A percentile compares a stretch with the other conserved stretches of the same genome.
These are phyloP conservation scores for Mycosphaerelloides madeirae DNA, from an alignment of 2,329 filamentous ascomycete genomes.

Conservation along the genomic window DNA sequence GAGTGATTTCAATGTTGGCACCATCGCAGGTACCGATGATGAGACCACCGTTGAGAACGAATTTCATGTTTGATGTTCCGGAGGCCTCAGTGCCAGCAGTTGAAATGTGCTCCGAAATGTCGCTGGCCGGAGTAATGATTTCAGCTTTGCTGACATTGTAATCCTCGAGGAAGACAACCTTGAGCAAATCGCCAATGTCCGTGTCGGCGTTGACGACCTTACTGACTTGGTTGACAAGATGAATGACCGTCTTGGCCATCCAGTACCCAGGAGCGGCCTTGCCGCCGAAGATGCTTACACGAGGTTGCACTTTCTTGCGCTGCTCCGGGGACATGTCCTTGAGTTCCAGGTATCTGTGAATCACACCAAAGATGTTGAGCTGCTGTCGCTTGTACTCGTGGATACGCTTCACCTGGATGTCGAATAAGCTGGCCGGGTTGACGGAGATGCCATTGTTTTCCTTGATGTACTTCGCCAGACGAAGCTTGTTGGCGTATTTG, in stretches of 20 bases:
- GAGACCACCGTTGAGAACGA: slow-evolving; percentile 91
- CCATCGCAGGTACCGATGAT: slow-evolving; percentile 98
- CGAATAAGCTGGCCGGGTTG: slow-evolving; percentile 84
- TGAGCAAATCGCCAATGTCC: slow-evolving; percentile 88
- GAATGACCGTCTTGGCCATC: slow-evolving; percentile 97
- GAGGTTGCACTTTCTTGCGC: slow-evolving; percentile 77
- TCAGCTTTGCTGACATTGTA: slow-evolving; percentile 99
- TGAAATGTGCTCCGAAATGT: slow-evolving; percentile 97
- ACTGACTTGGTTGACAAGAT: slow-evolving; percentile 89
- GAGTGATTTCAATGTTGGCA: slow-evolving; percentile 92
- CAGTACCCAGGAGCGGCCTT: slow-evolving; percentile 98
- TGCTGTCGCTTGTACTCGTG: slow-evolving; percentile 98
- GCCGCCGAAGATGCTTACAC: slow-evolving; percentile 94
- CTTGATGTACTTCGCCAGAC: slow-evolving; percentile 88
- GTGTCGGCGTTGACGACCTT: slow-evolving; percentile 85
- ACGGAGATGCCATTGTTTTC: slow-evolving; percentile 72
- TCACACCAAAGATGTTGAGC: slow-evolving; percentile 97
- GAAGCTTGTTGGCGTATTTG: slow-evolving; percentile 93
- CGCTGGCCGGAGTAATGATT: slow-evolving; percentile 88
- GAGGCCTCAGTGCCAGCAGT: slow-evolving; percentile 87
- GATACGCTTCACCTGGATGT: slow-evolving; percentile 97
- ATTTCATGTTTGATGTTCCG: slow-evolving; percentile 99
- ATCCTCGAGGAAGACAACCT: slow-evolving; percentile 95
- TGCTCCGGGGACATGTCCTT: slow-evolving; percentile 81
- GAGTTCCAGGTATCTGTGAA: slow-evolving; percentile 85